Evolutionary conservation across 345 rosid genomes (phyloP), one percentile per base, ranked within the genome.

Genomic region (Hypericum perforatum): DNA sequence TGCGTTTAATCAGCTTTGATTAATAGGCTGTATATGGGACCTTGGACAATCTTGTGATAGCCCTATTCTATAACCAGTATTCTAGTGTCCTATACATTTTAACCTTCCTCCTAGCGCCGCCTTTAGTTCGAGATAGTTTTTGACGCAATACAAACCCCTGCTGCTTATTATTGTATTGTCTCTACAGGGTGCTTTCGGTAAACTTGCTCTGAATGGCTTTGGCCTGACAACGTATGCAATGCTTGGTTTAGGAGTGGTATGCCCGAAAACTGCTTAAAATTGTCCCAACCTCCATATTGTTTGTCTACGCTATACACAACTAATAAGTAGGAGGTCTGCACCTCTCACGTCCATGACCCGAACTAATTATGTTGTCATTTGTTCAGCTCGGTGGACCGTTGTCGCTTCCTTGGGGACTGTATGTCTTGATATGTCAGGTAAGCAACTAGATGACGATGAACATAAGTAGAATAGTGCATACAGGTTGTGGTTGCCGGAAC

Each of bases 341-440:
- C 5, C 49, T 13, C 53, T 16, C 38, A 6, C 41, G 2, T 11
- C 6, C 12, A 39, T 37, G 16, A 54, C n/a, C 42, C 41, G 5
- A 45, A 29, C 11, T 6, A 36, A 8, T 38, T 8, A 15, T 40
- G 14, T 45, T 52, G 36, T 10, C 41, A 41, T 51, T 49, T n/a
- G 53, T 66, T 54, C 80, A 91, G 96, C 74, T 91, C 32, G 95
- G 98, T 0, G 98, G 98, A 29, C 95, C 95, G 41, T 59, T 87
- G 52, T 86, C 98, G 6, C 91, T 91, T 70, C 96, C 95, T 29
- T 91, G 92, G 98, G 98, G 95, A 42, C 77, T 87, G 2, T 91
- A 91, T 44, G 89, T 91, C 56, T 66, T 87, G 70, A 87, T 87
- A 63, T 91, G 92, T 66, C 96, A 91, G 98, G 98, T 91, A 74